Conservation (phyloP, 805 yeast species). For the Lipomyces spencermartinsiae region DNA sequence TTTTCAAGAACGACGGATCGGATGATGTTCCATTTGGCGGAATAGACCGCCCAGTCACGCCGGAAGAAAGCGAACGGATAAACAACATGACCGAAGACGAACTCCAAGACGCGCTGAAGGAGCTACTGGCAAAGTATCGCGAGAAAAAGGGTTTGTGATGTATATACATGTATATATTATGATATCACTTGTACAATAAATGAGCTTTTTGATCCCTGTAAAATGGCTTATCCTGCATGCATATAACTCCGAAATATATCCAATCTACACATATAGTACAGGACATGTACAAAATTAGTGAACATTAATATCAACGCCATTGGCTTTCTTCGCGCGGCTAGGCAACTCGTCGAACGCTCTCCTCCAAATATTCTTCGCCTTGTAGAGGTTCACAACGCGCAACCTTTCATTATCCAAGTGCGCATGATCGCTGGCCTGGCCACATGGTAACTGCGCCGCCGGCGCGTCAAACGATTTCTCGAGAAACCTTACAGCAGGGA, state of each 20-base stretch:
- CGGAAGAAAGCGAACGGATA: neutral
- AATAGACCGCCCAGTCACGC: neutral
- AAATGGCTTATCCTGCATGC: neutral
- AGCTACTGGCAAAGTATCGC: neutral
- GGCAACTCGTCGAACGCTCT: slow-evolving; percentile 28
- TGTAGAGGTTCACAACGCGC: slow-evolving; percentile 76
- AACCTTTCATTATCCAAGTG: slow-evolving; percentile 88
- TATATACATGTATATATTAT: neutral
- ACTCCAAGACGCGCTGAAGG: neutral
- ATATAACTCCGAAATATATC: neutral
- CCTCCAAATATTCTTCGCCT: slow-evolving; percentile 63
- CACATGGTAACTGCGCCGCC: slow-evolving; percentile 96
- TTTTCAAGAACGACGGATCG: neutral
- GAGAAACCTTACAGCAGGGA: slow-evolving; percentile 84
- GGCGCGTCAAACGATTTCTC: slow-evolving; percentile 84
- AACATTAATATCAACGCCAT: neutral
- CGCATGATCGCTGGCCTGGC: slow-evolving; percentile 93
- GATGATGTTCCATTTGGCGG: neutral
- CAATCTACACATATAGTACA: neutral
- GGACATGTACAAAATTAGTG: neutral
- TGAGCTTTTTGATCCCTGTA: neutral
- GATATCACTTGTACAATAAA: neutral
- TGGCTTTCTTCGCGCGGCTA: neutral
- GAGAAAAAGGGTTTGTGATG: neutral
- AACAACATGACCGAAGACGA: neutral